Conservation (phyloP, 2,329 filamentous ascomycete species). For the Lachnellula occidentalis region DNA sequence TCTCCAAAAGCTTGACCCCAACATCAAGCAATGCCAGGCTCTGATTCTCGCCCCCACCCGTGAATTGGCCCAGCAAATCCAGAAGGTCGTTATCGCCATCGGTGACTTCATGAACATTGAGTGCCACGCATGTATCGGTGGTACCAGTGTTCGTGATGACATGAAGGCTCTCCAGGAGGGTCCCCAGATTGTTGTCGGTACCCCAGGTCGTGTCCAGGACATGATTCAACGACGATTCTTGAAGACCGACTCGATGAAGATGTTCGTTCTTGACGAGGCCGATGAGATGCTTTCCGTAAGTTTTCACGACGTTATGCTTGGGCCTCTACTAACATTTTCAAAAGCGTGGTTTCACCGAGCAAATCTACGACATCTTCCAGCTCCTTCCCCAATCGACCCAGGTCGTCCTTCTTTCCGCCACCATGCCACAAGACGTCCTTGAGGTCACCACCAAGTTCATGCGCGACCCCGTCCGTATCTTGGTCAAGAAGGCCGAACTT, state of each 20-base stretch:
- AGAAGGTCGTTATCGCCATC: constrained; percentile 98
- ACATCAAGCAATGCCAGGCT: constrained; percentile 94
- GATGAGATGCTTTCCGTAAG: constrained; percentile 95
- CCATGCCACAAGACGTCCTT: constrained; percentile 97
- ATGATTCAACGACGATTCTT: constrained; percentile 99
- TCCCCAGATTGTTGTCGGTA: constrained; percentile 95
- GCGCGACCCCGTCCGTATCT: constrained; percentile 96
- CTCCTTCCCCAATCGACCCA: constrained; percentile 96
- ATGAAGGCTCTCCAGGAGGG: constrained; percentile 97
- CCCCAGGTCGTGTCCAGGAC: constrained; percentile 96
- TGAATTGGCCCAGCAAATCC: constrained; percentile 98
- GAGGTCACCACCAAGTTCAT: constrained; percentile 99
- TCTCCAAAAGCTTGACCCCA: constrained; percentile 96
- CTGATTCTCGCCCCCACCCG: constrained; percentile 96
- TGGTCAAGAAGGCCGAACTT: constrained; percentile 99
- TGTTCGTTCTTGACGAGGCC: constrained; percentile 99
- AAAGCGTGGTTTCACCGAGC: constrained; percentile 96
- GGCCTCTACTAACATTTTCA: constrained; percentile 33
- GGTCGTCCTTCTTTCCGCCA: constrained; percentile 95
- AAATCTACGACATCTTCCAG: constrained; percentile 99
- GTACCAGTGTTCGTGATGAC: constrained; percentile 95
- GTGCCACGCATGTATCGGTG: constrained; percentile 98
- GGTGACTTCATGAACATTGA: constrained; percentile 99
- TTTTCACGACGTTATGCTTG: constrained; percentile 17
- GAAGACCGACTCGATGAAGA: constrained; percentile 98